These are phyloP conservation scores for Kodamaea ohmeri DNA, from an alignment of 1,139 yeast genomes.

Conservation along the genomic window DNA sequence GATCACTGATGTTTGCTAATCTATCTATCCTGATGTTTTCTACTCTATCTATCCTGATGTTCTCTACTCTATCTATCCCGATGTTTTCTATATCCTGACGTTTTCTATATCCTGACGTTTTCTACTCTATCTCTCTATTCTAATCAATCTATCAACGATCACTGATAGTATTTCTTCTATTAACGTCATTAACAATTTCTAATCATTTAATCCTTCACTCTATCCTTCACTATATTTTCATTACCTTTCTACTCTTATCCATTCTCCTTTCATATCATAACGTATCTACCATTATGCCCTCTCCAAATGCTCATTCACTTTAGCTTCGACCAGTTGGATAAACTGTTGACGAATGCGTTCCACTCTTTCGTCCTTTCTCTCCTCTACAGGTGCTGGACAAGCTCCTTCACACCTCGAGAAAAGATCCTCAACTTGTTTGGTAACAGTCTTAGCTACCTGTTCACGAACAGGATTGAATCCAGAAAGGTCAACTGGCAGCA, in stretches of 20 bases:
- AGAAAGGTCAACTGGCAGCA: constrained; percentile 16
- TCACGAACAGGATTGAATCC: constrained; percentile 17
- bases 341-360: constrained; percentile 21
- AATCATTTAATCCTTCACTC: neutral
- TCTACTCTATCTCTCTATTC: no score
- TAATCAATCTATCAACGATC: no score
- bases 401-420: constrained; percentile 2
- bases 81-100: no score
- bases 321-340: constrained; percentile 23
- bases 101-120: no score
- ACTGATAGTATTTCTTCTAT: no score
- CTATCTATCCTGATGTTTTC: no score
- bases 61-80: no score
- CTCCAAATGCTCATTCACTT: constrained; percentile 15
- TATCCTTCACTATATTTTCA: neutral
- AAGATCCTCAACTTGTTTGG: constrained; percentile 21
- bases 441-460: constrained; percentile 23
- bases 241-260: neutral
- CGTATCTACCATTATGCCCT: neutral
- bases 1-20: no score
- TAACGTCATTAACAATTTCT: neutral
- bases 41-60: no score
- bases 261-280: neutral
- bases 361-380: constrained; percentile 15
- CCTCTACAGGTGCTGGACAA: constrained; percentile 2